These are phyloP conservation scores for Cryptosporidium parvum DNA, from an alignment of 169 alveolate genomes.

Conservation along the genomic window DNA sequence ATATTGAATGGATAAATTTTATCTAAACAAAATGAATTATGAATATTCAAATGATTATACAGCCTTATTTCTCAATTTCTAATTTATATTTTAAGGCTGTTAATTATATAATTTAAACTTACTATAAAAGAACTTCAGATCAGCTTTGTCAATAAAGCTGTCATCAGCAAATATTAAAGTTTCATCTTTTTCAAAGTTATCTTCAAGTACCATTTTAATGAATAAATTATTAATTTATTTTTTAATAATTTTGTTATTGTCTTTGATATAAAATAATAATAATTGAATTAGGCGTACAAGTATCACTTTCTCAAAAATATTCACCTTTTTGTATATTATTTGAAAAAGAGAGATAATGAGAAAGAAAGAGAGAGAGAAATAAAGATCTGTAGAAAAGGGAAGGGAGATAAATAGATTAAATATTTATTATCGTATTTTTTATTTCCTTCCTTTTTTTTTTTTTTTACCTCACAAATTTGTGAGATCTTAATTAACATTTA, in stretches of 20 bases:
- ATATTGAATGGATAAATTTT: slow-evolving; percentile 57
- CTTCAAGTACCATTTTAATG: background rate
- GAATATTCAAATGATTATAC: background rate
- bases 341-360: no score
- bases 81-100: background rate
- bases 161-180: slow-evolving; percentile 15
- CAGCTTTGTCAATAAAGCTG: slow-evolving; percentile 49
- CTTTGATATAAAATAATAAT: background rate
- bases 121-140: slow-evolving; percentile 67
- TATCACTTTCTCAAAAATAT: background rate
- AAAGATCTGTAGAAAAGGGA: no score
- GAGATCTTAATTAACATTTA: background rate
- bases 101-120: background rate
- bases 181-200: background rate
- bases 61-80: background rate
- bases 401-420: no score
- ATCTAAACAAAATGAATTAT: background rate
- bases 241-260: background rate
- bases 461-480: slow-evolving; percentile 6
- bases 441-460: background rate
- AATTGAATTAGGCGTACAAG: background rate
- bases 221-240: background rate
- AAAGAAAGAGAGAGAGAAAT: no score
- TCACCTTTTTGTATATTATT: background rate
- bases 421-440: no score